Evolutionary conservation across 2,329 filamentous ascomycete species (phyloP).

Genomic region (Alternaria sp.): DNA sequence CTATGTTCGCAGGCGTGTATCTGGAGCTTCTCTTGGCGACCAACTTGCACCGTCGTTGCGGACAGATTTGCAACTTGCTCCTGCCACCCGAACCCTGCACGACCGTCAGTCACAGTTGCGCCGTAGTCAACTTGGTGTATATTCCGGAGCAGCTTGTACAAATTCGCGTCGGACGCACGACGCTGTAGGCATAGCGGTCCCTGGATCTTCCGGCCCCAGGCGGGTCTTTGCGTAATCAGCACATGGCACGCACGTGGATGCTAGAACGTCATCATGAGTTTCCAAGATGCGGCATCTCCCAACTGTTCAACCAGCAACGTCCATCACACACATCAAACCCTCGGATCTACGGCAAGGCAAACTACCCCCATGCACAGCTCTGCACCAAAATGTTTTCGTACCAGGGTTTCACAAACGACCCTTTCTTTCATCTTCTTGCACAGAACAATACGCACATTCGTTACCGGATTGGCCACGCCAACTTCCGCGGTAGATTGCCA

Average conservation of each 20-base stretch:
- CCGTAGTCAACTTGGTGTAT: not conserved
- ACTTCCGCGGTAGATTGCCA: not conserved
- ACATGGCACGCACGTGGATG: slow-evolving; percentile 14
- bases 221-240: slow-evolving; percentile 12
- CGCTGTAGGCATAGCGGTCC: not conserved
- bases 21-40: not conserved
- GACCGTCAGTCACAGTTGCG: not conserved
- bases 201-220: slow-evolving; percentile 12
- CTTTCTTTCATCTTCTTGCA: not conserved
- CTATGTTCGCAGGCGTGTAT: not conserved
- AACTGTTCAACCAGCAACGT: not conserved
- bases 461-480: not conserved
- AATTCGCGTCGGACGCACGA: not conserved
- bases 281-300: slow-evolving; percentile 2
- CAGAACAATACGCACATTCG: not conserved
- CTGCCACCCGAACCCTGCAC: not conserved
- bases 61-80: not conserved
- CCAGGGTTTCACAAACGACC: not conserved
- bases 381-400: not conserved
- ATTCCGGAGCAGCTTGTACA: not conserved
- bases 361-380: not conserved
- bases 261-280: slow-evolving; percentile 10
- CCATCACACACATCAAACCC: slow-evolving; percentile 2
- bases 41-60: not conserved
- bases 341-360: slow-evolving; percentile 2